Evolutionary conservation across 305 asterid species (phyloP).

Genomic region (Solanum hybrid): DNA sequence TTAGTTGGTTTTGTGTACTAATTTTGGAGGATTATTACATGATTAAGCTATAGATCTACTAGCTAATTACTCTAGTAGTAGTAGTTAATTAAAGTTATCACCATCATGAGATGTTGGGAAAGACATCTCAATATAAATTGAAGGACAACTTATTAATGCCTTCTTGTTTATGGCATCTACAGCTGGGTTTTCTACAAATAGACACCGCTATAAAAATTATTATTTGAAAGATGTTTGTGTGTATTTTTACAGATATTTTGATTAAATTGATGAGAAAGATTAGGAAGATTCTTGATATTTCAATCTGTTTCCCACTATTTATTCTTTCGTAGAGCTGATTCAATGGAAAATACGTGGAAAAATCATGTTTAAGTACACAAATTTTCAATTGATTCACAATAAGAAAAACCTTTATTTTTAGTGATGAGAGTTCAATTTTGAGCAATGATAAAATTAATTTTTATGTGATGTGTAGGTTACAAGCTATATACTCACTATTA

Average conservation of each 20-base stretch:
- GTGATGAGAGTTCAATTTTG: background rate
- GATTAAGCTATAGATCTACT: background rate
- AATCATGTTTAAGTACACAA: background rate
- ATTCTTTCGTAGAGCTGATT: background rate
- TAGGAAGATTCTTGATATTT: background rate
- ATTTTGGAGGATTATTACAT: background rate
- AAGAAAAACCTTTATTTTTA: background rate
- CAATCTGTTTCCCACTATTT: background rate
- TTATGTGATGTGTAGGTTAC: background rate
- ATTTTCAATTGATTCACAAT: background rate
- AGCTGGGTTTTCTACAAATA: background rate
- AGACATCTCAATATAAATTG: background rate
- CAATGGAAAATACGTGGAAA: fast-evolving
- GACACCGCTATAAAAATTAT: background rate
- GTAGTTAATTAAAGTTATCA: background rate
- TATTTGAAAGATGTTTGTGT: background rate
- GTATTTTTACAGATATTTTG: background rate
- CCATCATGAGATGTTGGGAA: background rate
- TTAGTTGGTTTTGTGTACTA: background rate
- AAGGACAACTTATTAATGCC: background rate
- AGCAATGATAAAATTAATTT: background rate
- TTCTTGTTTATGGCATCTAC: background rate
- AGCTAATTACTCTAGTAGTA: background rate
- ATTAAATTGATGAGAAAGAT: background rate
- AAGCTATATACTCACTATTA: background rate